Evolutionary conservation across 2,329 filamentous ascomycete genomes (phyloP).

Genomic region (Alternaria arborescens): DNA sequence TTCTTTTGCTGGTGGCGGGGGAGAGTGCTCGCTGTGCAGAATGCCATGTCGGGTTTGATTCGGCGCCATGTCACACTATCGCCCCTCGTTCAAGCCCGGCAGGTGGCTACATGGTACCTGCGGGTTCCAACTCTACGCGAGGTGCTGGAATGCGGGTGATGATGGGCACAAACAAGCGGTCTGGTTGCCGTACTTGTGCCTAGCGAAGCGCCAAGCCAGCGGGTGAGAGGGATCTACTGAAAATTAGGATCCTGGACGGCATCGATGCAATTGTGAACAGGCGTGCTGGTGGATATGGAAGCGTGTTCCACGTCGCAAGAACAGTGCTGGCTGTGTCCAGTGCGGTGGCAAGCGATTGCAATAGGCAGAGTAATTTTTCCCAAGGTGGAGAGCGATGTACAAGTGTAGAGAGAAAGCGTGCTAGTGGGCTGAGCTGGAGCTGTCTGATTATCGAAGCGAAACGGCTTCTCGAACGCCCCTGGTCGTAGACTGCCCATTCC

Average conservation of each 20-base stretch:
- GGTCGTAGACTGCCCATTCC: slow-evolving; percentile 20
- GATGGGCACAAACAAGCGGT: slow-evolving; percentile 41
- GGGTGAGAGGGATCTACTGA: slow-evolving; percentile 31
- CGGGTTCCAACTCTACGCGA: slow-evolving; percentile 22
- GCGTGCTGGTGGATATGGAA: slow-evolving; percentile 17
- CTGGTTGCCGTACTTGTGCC: slow-evolving; percentile 28
- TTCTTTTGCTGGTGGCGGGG: not conserved
- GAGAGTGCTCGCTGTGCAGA: not conserved
- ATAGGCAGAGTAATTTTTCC: slow-evolving; percentile 19
- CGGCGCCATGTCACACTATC: not conserved
- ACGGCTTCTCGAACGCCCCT: slow-evolving; percentile 29
- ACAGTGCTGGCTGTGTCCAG: slow-evolving; percentile 28
- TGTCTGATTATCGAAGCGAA: slow-evolving; percentile 20
- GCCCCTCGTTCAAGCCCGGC: slow-evolving; percentile 8
- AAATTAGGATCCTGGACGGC: slow-evolving; percentile 27
- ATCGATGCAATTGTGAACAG: slow-evolving; percentile 2
- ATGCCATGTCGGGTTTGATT: not conserved
- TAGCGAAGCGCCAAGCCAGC: slow-evolving; percentile 31
- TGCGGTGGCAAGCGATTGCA: slow-evolving; percentile 34
- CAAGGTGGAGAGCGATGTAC: slow-evolving; percentile 23
- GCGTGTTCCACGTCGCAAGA: slow-evolving; percentile 16
- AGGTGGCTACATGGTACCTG: slow-evolving; percentile 20
- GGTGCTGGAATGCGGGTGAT: slow-evolving; percentile 28
- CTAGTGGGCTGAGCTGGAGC: slow-evolving; percentile 27
- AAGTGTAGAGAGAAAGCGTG: slow-evolving; percentile 13